These are phyloP conservation scores for Fagus sylvatica DNA, from an alignment of 306 rosid species.

Conservation along the genomic window DNA sequence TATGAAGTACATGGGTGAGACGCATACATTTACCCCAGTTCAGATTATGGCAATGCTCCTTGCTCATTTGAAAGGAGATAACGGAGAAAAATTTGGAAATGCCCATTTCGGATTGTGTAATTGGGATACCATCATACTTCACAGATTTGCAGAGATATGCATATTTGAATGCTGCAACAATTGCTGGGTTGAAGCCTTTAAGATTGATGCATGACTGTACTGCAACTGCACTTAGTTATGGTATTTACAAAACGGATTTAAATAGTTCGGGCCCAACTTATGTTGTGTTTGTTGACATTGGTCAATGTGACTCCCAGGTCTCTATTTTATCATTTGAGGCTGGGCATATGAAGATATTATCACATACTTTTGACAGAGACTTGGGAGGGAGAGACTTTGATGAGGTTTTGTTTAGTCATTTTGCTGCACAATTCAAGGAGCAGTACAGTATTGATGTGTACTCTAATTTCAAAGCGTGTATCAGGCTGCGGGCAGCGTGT, in stretches of 20 bases:
- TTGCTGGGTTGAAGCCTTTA: constrained; percentile 85
- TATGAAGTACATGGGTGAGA: constrained; percentile 56
- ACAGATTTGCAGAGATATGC: constrained; percentile 82
- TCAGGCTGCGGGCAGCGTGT: constrained; percentile 79
- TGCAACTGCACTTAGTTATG: constrained; percentile 92
- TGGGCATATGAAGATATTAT: constrained; percentile 66
- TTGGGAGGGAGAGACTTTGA: constrained; percentile 90
- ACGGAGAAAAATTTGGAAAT: constrained; percentile 64
- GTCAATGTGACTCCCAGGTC: constrained; percentile 88
- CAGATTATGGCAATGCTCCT: constrained; percentile 90
- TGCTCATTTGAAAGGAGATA: constrained; percentile 77
- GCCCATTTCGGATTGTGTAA: constrained; percentile 77
- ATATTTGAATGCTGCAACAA: constrained; percentile 76
- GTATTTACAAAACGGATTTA: constrained; percentile 74
- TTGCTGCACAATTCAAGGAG: constrained; percentile 61
- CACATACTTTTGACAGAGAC: constrained; percentile 66
- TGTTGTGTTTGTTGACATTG: constrained; percentile 79
- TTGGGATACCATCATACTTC: constrained; percentile 87
- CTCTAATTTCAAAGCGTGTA: constrained; percentile 69
- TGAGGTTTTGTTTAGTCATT: constrained; percentile 70
- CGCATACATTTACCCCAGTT: constrained; percentile 69
- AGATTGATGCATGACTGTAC: constrained; percentile 94
- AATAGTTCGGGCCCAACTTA: constrained; percentile 34
- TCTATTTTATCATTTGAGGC: constrained; percentile 64
- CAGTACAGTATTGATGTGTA: constrained; percentile 65